Evolutionary conservation across 1,284 basidiomycete species (phyloP), one percentile per base, ranked within the genome.

Genomic region (Sanghuangporus sanghuang): DNA sequence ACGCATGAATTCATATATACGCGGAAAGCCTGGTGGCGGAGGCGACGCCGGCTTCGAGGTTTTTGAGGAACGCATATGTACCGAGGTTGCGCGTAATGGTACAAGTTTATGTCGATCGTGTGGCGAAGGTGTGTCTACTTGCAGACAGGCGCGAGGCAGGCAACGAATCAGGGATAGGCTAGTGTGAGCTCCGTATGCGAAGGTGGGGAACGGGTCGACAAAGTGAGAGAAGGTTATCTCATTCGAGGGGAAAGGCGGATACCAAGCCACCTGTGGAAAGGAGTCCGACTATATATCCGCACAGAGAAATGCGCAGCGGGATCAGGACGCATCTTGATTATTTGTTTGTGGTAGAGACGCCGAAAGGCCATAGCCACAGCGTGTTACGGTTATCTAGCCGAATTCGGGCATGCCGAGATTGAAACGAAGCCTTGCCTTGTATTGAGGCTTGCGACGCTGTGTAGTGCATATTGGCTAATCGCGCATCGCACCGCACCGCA

Each of bases 1-100:
- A 42, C 49, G 60, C 65, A 66, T 62, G 50, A 62, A 46, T 56
- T 65, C 57, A 48, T 62, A 62, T 50, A 59, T 62, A 16, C 64
- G 64, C 32, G 64, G 63, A 50, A 61, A 61, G 54, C 18, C 64
- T 48, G 44, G 44, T n/a, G 40, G 40, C 18, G 46, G 53, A 50
- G 54, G 21, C 3, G 53, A 35, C 21, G 52, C 54, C 21, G 60
- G 53, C 8, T 23, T 55, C 14, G 54, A 40, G 21, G 40, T 32
- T 32, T 42, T 42, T 36, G 44, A 5, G n/a, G 50, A 57, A 39
- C 23, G 32, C 57, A 59, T 59, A 18, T 32, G 56, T 36, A 48
- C 56, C 16, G 18, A n/a, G 14, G 55, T 18, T 16, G 38, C 38
- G 4, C 38, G 16, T 42, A 44, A 14, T 8, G 21, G 38, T 7